A percentile compares a stretch with the other conserved stretches of the same genome.
Conservation (phyloP, 2,329 filamentous ascomycete genomes). For the Lasiodiplodia sp. region DNA sequence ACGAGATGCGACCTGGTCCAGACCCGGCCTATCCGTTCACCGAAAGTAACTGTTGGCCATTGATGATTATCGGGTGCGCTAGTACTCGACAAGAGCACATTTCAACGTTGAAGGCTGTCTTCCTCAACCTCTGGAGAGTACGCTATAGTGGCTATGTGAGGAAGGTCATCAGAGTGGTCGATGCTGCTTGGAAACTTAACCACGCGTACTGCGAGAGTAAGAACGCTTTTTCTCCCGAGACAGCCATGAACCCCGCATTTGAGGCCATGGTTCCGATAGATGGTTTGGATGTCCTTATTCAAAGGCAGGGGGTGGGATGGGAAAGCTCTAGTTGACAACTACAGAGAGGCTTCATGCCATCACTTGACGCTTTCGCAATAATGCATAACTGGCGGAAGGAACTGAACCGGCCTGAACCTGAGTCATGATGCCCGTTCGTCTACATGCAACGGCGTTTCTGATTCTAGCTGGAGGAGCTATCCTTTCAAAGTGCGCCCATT, state of each 20-base stretch:
- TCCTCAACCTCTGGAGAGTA: slow-evolving; percentile 17
- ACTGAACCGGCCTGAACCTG: not conserved
- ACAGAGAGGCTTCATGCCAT: not conserved
- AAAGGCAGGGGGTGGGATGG: not conserved
- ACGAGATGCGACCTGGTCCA: not conserved
- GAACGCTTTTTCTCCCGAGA: not conserved
- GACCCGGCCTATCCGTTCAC: slow-evolving; percentile 4
- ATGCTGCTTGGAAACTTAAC: slow-evolving; percentile 7
- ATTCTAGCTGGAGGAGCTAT: not conserved
- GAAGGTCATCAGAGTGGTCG: not conserved
- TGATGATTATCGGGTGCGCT: slow-evolving; percentile 19
- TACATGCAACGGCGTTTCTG: not conserved
- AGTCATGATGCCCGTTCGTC: not conserved
- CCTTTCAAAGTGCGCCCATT: too few species aligned
- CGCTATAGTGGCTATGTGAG: slow-evolving; percentile 9
- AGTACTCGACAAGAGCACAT: not conserved
- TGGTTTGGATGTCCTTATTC: slow-evolving; percentile 14
- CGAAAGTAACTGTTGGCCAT: slow-evolving; percentile 16
- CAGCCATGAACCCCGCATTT: too few species aligned
- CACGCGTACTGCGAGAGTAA: not conserved
- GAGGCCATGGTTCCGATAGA: not conserved
- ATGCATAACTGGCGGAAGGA: not conserved
- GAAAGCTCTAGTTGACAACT: not conserved
- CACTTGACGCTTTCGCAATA: not conserved
- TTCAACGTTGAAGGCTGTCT: not conserved